Evolutionary conservation across 805 yeast genomes (phyloP).

Genomic region (Henningerozyma blattae): DNA sequence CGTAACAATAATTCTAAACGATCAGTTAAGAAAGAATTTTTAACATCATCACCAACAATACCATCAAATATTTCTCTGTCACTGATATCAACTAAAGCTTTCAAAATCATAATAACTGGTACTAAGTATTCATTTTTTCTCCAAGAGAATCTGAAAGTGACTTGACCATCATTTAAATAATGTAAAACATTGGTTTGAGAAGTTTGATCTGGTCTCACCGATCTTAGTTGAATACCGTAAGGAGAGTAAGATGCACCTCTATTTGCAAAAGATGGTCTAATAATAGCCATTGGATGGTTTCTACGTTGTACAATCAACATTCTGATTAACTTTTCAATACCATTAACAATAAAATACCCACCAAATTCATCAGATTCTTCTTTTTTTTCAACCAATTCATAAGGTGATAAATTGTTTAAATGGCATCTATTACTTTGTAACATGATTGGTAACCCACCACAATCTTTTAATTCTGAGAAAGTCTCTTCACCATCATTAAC

Average conservation of each 20-base stretch:
- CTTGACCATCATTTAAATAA: slow-evolving; percentile 89
- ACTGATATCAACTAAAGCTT: slow-evolving; percentile 80
- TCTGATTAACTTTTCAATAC: slow-evolving; percentile 91
- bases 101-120: slow-evolving; percentile 85
- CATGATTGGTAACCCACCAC: slow-evolving; percentile 89
- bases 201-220: slow-evolving; percentile 93
- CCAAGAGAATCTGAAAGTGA: slow-evolving; percentile 95
- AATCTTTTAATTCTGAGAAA: slow-evolving; percentile 68
- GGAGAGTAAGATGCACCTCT: slow-evolving; percentile 86
- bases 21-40: slow-evolving; percentile 91
- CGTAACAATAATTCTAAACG: slow-evolving; percentile 89
- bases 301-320: slow-evolving; percentile 97
- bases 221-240: slow-evolving; percentile 88
- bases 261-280: slow-evolving; percentile 86
- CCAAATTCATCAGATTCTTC: slow-evolving; percentile 96
- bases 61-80: slow-evolving; percentile 96
- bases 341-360: slow-evolving; percentile 91
- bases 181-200: slow-evolving; percentile 97
- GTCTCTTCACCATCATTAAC: slow-evolving; percentile 82
- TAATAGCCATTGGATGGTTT: slow-evolving; percentile 95
- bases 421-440: slow-evolving; percentile 85
- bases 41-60: slow-evolving; percentile 77
- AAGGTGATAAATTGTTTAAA: slow-evolving; percentile 71
- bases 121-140: slow-evolving; percentile 88
- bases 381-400: slow-evolving; percentile 59